These are phyloP conservation scores for Tarenaya hassleriana DNA, from an alignment of 345 rosid species.

Conservation along the genomic window DNA sequence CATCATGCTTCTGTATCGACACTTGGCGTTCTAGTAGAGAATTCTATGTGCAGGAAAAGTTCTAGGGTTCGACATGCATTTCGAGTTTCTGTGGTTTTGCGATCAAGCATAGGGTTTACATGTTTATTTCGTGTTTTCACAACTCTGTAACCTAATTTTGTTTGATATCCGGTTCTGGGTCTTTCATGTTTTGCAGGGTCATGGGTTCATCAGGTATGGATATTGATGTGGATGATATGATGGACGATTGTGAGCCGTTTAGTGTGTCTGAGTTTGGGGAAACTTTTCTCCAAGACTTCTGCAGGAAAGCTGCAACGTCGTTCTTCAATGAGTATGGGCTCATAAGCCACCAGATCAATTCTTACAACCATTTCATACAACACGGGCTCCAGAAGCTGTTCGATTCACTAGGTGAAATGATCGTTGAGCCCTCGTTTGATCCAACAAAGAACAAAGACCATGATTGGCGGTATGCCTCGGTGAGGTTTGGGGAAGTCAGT, in stretches of 20 bases:
- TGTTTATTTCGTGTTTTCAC: too few relatives aligned
- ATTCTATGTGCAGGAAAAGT: too few relatives aligned
- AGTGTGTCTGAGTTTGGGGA: conserved; percentile 42
- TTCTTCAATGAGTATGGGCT: conserved; percentile 70
- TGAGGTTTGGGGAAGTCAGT: conserved; percentile 56
- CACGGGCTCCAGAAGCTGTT: conserved; percentile 60
- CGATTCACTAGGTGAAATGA: conserved; percentile 56
- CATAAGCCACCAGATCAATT: conserved; percentile 78
- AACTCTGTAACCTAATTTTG: too few relatives aligned
- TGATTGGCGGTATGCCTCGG: conserved; percentile 52
- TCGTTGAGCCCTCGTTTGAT: conserved; percentile 62
- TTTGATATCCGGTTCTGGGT: too few relatives aligned
- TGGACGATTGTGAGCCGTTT: conserved; percentile 28
- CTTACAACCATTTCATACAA: conserved; percentile 59
- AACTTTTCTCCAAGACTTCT: conserved; percentile 39
- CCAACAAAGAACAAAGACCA: conserved; percentile 59
- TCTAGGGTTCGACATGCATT: too few relatives aligned
- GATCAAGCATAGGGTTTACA: too few relatives aligned
- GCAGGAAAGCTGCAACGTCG: conserved; percentile 49
- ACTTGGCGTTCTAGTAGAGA: too few relatives aligned
- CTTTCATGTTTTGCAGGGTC: too few relatives aligned
- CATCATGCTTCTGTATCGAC: too few relatives aligned
- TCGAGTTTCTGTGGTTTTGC: too few relatives aligned
- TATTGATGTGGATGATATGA: conserved; percentile 28
- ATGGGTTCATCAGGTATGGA: conserved; percentile 9